Conservation (phyloP, 768 basidiomycete genomes). For the Fibroporia radiculosa region DNA sequence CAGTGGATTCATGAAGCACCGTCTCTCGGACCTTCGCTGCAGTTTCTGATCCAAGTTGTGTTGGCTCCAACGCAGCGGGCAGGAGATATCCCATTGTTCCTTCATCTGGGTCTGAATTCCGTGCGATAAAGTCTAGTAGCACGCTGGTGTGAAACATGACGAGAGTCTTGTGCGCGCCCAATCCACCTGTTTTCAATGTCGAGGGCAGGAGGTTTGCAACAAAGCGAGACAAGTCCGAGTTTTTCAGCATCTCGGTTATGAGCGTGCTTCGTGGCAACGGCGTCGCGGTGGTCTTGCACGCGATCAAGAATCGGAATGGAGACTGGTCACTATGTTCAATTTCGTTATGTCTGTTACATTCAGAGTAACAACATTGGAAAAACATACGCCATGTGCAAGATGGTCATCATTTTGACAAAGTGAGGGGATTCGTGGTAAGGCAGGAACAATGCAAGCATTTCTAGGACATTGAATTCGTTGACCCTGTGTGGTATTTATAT, state of each 20-base stretch:
- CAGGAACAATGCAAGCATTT: conserved; percentile 72
- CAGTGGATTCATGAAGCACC: conserved; percentile 43
- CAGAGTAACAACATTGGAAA: not conserved
- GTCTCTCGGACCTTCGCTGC: conserved; percentile 7
- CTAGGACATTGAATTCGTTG: conserved; percentile 86
- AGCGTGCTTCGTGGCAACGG: conserved; percentile 66
- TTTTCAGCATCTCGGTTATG: conserved; percentile 65
- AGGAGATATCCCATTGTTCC: conserved; percentile 58
- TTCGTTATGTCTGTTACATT: not conserved
- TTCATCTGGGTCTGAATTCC: conserved; percentile 50
- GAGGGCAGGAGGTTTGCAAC: conserved; percentile 56
- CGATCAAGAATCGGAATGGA: conserved; percentile 58
- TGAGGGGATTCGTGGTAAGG: conserved; percentile 95
- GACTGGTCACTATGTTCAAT: conserved; percentile 43
- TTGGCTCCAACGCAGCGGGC: conserved; percentile 53
- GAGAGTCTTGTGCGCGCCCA: conserved; percentile 48
- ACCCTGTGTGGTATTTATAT: conserved; percentile 44
- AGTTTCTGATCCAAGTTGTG: conserved; percentile 25
- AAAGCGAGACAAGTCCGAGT: conserved; percentile 66
- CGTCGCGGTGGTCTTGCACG: conserved; percentile 72
- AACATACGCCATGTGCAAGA: conserved; percentile 68
- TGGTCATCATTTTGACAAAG: conserved; percentile 88
- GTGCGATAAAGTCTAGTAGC: conserved; percentile 71
- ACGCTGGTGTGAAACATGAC: conserved; percentile 77
- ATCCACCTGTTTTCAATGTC: conserved; percentile 37